These are phyloP conservation scores for Rutstroemia sp. DNA, from an alignment of 2,329 filamentous ascomycete genomes.

Conservation along the genomic window DNA sequence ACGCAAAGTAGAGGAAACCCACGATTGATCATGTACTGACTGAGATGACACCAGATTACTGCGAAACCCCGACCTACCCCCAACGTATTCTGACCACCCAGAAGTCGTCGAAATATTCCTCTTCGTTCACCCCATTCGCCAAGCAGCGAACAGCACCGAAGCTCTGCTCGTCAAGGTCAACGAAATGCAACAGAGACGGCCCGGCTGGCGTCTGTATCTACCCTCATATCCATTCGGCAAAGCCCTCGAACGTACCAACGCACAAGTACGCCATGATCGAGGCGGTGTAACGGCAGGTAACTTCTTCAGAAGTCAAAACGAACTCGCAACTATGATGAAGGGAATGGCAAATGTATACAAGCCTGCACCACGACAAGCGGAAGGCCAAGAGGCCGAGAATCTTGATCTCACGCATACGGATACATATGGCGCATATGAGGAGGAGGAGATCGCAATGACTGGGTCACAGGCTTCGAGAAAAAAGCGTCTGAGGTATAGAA, in stretches of 20 bases:
- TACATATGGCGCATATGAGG: slow-evolving; percentile 27
- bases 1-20: background rate
- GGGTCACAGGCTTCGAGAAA: slow-evolving; percentile 32
- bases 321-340: slow-evolving; percentile 28
- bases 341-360: slow-evolving; percentile 30
- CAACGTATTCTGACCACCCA: slow-evolving; percentile 39
- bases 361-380: slow-evolving; percentile 23
- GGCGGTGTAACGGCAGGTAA: slow-evolving; percentile 48
- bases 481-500: slow-evolving; percentile 36
- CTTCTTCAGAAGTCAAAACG: slow-evolving; percentile 31
- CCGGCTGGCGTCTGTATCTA: slow-evolving; percentile 37
- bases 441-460: slow-evolving; percentile 34
- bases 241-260: slow-evolving; percentile 45
- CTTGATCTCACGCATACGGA: slow-evolving; percentile 17
- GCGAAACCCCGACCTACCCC: slow-evolving; percentile 36
- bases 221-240: slow-evolving; percentile 49
- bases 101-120: slow-evolving; percentile 47
- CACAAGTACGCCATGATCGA: slow-evolving; percentile 50
- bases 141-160: slow-evolving; percentile 42
- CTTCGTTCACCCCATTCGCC: slow-evolving; percentile 47
- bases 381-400: slow-evolving; percentile 20
- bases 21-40: background rate
- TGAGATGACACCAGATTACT: slow-evolving; percentile 31
- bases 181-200: slow-evolving; percentile 37
- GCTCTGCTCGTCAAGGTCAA: slow-evolving; percentile 40